Evolutionary conservation across 129 eudicot genomes (phyloP).

Genomic region (Tagetes patula): DNA sequence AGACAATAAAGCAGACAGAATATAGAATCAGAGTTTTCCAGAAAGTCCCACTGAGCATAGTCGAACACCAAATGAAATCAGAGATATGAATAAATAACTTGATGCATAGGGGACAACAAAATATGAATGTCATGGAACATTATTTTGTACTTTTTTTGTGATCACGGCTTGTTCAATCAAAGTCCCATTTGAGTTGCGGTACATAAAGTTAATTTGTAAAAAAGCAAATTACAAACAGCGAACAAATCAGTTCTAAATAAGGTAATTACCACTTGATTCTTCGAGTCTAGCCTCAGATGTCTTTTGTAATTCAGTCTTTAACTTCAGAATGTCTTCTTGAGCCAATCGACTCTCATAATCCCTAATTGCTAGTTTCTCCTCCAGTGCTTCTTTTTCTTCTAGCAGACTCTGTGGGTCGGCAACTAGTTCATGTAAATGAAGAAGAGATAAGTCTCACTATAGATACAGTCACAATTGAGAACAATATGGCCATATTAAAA

Average conservation of each 20-base stretch:
- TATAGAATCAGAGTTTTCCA: conserved; percentile 8
- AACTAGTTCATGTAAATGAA: conserved; percentile 55
- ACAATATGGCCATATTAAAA: conserved; percentile 6
- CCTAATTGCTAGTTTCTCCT: conserved; percentile 80
- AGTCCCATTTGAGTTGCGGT: conserved; percentile 4
- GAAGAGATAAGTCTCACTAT: conserved; percentile 23
- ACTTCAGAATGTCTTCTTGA: conserved; percentile 77
- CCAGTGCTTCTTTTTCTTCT: conserved; percentile 86
- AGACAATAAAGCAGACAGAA: conserved; percentile 15
- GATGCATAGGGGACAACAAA: neutral
- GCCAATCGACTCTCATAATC: conserved; percentile 95
- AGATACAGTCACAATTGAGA: conserved; percentile 18
- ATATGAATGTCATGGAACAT: conserved; percentile 15
- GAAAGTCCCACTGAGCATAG: conserved; percentile 12
- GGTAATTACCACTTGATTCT: conserved; percentile 53
- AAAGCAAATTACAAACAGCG: conserved; percentile 9
- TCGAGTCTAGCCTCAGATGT: conserved; percentile 47
- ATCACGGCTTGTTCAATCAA: neutral
- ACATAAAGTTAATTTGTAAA: conserved; percentile 18
- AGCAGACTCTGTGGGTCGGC: conserved; percentile 93
- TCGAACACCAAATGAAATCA: conserved; percentile 5
- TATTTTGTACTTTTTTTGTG: neutral
- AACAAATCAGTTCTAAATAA: conserved; percentile 18
- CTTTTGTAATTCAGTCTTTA: conserved; percentile 68
- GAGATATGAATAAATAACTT: conserved; percentile 6